phyloP scores from a whole-genome alignment of 495 filamentous ascomycete species.

The Hyaloscypha bicolor region DNA sequence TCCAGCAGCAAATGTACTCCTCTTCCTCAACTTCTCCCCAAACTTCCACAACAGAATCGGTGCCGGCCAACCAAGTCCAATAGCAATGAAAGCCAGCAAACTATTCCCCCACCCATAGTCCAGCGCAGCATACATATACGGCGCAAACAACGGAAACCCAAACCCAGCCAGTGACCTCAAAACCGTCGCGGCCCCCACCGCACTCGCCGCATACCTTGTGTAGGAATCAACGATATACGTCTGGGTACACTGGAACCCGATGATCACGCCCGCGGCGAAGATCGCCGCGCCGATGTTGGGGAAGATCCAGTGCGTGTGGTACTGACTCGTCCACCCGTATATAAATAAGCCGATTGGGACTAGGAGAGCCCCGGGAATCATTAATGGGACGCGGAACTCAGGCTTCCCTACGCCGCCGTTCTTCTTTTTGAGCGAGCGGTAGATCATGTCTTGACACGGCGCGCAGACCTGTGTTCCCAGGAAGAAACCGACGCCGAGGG shows the following conservation, averaged over 20 bases:
- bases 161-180: constrained; percentile 72
- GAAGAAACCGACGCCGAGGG: constrained; percentile 57
- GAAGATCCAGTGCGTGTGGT: constrained; percentile 66
- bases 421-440: constrained; percentile 59
- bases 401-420: constrained; percentile 60
- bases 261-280: constrained; percentile 61
- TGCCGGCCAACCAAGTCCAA: constrained; percentile 50
- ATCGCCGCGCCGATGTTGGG: constrained; percentile 70
- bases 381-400: constrained; percentile 70
- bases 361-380: constrained; percentile 57
- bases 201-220: constrained; percentile 72
- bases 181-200: constrained; percentile 66
- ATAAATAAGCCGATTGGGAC: constrained; percentile 67
- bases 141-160: constrained; percentile 77
- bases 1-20: constrained; percentile 68
- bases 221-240: constrained; percentile 81
- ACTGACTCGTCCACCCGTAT: constrained; percentile 73
- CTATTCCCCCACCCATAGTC: constrained; percentile 60
- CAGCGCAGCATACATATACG: constrained; percentile 59
- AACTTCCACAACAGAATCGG: constrained; percentile 55
- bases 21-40: constrained; percentile 49
- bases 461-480: constrained; percentile 51
- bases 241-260: constrained; percentile 70
- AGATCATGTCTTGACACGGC: constrained; percentile 63
- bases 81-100: constrained; percentile 53